Evolutionary conservation across 2,329 filamentous ascomycete species (phyloP), one percentile per base, ranked within the genome.

Genomic region (Fusarium marasasianum): DNA sequence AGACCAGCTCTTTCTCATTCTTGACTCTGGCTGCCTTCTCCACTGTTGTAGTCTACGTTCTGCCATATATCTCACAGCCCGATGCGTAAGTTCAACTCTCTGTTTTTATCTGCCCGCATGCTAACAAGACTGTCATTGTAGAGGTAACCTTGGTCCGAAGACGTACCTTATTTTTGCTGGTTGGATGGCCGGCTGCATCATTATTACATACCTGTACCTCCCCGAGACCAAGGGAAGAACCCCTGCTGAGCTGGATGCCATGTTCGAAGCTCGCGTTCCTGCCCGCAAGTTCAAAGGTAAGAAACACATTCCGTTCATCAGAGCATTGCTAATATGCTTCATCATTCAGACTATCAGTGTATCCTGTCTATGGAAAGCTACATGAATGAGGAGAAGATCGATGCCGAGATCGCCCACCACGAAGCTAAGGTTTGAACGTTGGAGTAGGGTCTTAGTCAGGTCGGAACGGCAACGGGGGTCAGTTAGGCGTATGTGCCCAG

Each of bases 241-340:
- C 13, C 54, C 54, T 26, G 54, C 54, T 1, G 54, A 57, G 5
- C 17, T 57, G 17, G 54, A 57, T 35, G 54, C 54, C 13, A 57
- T 57, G 40, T 57, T 57, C 7, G 54, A 57, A 20, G 54, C 54
- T 10, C 54, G 54, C 11, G 54, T 57, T 24, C 54, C 54, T 11
- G 54, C 54, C 3, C 54, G 54, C 29, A 57, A 45, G 40, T 57
- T 57, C 10, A 57, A 57, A n/a, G 29, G 54, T 26, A 45, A 33
- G 10, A 9, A 6, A 2, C 0, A 15, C 2, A 2, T 2, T 3
- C 8, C 2, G 10, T 22, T 35, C 14, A 20, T 31, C 5, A 26
- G 17, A 2, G 2, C 22, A 44, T 20, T 14, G 7, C 54, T 57
- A 57, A 57, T 35, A 35, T 15, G 10, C 29, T 54, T 33, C 13